Evolutionary conservation across 2,329 filamentous ascomycete genomes (phyloP), one percentile per base, ranked within the genome.

Genomic region (Huntiella abstrusa): DNA sequence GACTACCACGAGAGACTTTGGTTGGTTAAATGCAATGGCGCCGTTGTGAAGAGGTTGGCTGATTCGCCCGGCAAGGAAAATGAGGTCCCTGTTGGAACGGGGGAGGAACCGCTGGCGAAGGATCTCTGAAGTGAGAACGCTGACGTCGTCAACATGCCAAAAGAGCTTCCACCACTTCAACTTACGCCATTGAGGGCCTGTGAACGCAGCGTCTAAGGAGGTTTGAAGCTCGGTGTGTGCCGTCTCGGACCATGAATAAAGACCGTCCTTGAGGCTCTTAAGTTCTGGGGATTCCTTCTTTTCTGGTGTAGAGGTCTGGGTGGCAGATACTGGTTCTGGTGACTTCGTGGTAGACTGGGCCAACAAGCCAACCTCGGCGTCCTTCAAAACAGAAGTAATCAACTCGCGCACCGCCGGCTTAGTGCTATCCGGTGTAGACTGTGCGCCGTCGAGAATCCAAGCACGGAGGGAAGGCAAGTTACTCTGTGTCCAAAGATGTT

Each of bases 131-230:
- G 82, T 78, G 46, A 94, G 77, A 70, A 88, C 81, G 2, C 77
- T 75, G 8, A 95, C 84, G 55, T 95, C 88, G 57, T 96, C 88
- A 17, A 91, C 86, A 15, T 85, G 77, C 86, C 86, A 94, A 58
- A 94, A 86, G 0, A 96, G 70, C 59, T 93, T 93, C 81, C 85
- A 95, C 87, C 88, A 96, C 12, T 77, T 72, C 3, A 94, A 67
- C 52, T 82, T 80, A 19, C 75, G 73, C 88, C 88, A 95, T 35
- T 77, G 69, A 13, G 65, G 69, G n/a, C 82, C 77, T 0, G 72
- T 67, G 54, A 95, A 88, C 0, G 84, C 86, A 39, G 75, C 64
- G 52, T 88, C 80, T 2, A 95, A 73, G 54, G 86, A 73, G 43
- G 80, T 72, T 51, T 85, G 83, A 5, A 96, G 70, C 60, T 96